These are phyloP conservation scores for Acacia confusa DNA, from an alignment of 306 rosid genomes.

Conservation along the genomic window DNA sequence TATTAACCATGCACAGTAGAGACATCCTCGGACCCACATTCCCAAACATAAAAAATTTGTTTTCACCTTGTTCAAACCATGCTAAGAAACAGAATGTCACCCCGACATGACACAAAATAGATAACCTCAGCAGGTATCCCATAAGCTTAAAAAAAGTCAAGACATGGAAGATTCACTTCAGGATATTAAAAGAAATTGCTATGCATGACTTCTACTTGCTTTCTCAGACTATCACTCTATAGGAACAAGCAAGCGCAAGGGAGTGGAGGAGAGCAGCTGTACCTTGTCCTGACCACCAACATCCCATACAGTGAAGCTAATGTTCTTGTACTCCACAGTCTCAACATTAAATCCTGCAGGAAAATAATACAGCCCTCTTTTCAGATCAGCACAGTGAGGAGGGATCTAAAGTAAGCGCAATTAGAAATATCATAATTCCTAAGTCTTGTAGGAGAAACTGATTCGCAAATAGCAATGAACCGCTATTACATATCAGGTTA, in stretches of 20 bases:
- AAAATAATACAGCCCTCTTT: neutral
- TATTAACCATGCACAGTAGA: neutral
- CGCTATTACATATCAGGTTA: neutral
- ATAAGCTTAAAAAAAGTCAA: neutral
- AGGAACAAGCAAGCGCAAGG: constrained; percentile 19
- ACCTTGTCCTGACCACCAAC: constrained; percentile 99
- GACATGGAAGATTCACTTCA: constrained; percentile 1
- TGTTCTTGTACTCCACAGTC: constrained; percentile 97
- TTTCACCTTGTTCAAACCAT: neutral
- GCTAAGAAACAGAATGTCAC: neutral
- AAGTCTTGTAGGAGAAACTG: neutral
- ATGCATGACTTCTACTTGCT: constrained; percentile 21
- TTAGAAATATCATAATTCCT: neutral
- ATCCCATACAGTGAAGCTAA: constrained; percentile 99
- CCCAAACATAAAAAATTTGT: neutral
- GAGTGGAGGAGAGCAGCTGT: constrained; percentile 8
- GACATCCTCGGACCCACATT: neutral
- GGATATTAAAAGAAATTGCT: neutral
- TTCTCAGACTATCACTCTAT: neutral
- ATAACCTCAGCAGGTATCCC: neutral
- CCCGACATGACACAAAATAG: neutral
- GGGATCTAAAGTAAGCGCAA: neutral
- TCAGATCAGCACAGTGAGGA: neutral
- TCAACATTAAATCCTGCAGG: constrained; percentile 90
- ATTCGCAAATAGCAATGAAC: neutral